Evolutionary conservation across 306 rosid species (phyloP).

Genomic region (Astragalus glycyphyllos): DNA sequence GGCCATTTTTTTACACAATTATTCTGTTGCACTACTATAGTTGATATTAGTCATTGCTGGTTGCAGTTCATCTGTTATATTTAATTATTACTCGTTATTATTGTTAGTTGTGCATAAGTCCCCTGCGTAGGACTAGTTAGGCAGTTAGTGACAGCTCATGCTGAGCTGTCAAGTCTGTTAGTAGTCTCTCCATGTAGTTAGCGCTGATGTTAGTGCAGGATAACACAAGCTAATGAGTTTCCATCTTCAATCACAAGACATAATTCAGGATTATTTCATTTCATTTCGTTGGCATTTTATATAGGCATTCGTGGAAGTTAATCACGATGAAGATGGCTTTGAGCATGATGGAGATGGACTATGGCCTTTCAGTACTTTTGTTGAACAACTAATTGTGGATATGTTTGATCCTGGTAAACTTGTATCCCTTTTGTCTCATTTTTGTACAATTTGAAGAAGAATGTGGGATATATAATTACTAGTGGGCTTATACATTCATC

Average conservation of each 20-base stretch:
- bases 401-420: constrained; percentile 93
- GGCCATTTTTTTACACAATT: constrained; percentile 25
- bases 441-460: constrained; percentile 30
- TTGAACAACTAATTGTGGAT: constrained; percentile 88
- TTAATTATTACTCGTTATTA: not conserved
- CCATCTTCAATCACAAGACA: constrained; percentile 20
- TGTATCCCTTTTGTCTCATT: not conserved
- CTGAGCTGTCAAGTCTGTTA: too few species aligned
- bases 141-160: too few species aligned
- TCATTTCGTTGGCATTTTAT: constrained; percentile 40
- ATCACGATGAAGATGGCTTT: constrained; percentile 68
- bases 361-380: constrained; percentile 89
- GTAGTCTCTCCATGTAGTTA: too few species aligned
- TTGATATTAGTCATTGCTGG: constrained; percentile 26
- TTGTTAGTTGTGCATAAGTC: too few species aligned
- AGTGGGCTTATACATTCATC: not conserved
- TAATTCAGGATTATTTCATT: constrained; percentile 36
- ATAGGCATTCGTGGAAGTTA: constrained; percentile 56
- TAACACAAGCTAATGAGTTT: not conserved
- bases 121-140: too few species aligned
- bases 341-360: constrained; percentile 79
- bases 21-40: constrained; percentile 13
- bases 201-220: too few species aligned
- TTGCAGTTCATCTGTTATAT: constrained; percentile 15
- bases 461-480: constrained; percentile 9